phyloP scores from a whole-genome alignment of 345 rosid genomes.

The Angophora floribunda region DNA sequence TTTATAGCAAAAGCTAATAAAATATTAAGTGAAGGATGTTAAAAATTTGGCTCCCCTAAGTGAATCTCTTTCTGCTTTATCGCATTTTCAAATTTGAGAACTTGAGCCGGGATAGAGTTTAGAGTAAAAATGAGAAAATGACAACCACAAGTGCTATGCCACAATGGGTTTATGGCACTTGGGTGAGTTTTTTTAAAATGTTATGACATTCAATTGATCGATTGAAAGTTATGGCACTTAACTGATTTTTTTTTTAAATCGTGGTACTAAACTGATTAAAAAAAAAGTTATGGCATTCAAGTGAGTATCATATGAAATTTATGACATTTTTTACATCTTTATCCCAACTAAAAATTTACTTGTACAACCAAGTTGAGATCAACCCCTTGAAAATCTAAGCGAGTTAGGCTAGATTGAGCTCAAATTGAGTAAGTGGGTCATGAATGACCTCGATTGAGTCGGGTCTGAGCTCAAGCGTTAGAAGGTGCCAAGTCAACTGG shows the following conservation, averaged over 20 bases:
- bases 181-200: background rate
- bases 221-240: no score
- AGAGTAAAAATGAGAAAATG: no score
- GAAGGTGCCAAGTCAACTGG: no score
- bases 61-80: background rate
- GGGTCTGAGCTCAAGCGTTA: background rate
- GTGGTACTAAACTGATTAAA: background rate
- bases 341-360: background rate
- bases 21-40: background rate
- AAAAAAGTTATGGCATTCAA: no score
- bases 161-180: no score
- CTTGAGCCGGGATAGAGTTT: accelerated
- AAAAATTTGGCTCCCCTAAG: background rate
- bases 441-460: background rate
- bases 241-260: no score
- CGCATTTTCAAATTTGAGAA: no score
- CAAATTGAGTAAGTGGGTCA: no score
- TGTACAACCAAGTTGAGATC: accelerated
- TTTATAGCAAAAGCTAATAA: background rate
- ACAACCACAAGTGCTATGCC: background rate
- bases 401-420: accelerated
- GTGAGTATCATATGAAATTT: accelerated
- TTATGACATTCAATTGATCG: no score
- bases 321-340: accelerated
- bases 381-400: background rate